Base-by-base conservation (phyloP, 371 early-diverging fungal genomes). In the Mortierella sp. region DNA sequence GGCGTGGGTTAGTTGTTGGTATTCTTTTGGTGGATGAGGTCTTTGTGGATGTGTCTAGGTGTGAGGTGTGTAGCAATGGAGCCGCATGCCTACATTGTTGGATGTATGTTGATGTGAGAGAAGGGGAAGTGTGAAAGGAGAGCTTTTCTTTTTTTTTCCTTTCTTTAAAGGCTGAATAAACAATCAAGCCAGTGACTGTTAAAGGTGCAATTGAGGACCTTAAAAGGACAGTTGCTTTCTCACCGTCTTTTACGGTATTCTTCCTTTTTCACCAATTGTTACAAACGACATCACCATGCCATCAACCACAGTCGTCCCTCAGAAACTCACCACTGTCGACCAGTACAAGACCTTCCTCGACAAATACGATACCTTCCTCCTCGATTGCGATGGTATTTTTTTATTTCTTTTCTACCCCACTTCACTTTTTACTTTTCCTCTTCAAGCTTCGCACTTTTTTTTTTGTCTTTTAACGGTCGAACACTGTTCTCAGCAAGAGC, bases 301-400 rank as follows among this genome's bases (percentile, higher is more conserved):
- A 42, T 75, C 78, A 14, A n/a, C 58, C 26, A 19, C 82, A 16
- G 65, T 11, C 42, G 47, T 65, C 26, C 81, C 86, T 28, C 72
- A 79, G 72, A 86, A 80, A 76, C 79, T 86, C 70, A 74, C 50
- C 42, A 80, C 78, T 13, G 54, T 80, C 70, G 83, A 87, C 68
- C 91, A 91, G 42, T 86, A 86, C 73, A 80, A 90, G 78, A 75
- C 78, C 2, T 85, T 95, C 74, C 80, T 97, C 71, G 93, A 95
- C 83, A 84, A 88, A 74, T 94, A 91, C 79, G 99, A 99, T 84
- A 98, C 97, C 48, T 98, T 98, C 81, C 90, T 99, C 74, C 95
- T 99, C 72, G 99, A 99, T 89, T 98, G 98, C 89, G 99, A 99
- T 91, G 99, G 98, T 95, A 91, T 26, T 14, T 26, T n/a, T 24